Evolutionary conservation across 2,329 filamentous ascomycete genomes (phyloP).

Genomic region (Xylaria arbuscula): DNA sequence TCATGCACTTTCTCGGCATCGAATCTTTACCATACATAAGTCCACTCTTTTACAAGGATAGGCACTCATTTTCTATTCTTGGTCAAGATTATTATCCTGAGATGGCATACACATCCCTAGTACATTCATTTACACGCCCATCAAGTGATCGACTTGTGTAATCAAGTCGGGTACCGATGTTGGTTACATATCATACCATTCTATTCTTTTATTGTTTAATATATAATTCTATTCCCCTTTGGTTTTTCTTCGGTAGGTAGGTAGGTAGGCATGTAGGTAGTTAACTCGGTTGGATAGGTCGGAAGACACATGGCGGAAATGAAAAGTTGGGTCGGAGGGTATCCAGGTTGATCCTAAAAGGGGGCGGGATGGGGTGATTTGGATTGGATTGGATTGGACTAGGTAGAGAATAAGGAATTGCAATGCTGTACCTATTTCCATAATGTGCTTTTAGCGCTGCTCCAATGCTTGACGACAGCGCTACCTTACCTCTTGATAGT

Average conservation of each 20-base stretch:
- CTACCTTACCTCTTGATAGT: not conserved
- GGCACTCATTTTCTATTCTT: not conserved
- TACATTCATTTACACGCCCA: not conserved
- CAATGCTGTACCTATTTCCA: not conserved
- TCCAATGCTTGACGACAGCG: not conserved
- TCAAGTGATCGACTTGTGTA: not conserved
- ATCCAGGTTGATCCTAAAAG: not conserved
- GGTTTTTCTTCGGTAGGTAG: not conserved
- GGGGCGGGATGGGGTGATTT: not conserved
- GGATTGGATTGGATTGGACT: not conserved
- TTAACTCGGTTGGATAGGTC: not conserved
- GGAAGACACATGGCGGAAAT: not conserved
- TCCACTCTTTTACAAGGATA: not conserved
- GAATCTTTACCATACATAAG: no score
- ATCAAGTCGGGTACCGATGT: not conserved
- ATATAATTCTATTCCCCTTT: conserved; percentile 18
- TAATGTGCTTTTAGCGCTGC: no score
- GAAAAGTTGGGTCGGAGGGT: not conserved
- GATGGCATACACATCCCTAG: not conserved
- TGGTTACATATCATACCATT: not conserved
- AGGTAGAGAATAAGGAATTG: not conserved
- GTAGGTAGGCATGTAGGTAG: not conserved
- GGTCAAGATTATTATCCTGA: no score
- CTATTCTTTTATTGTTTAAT: conserved; percentile 28
- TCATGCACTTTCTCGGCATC: not conserved